These are phyloP conservation scores for Solanum bulbocastanum DNA, from an alignment of 257 asterid species.

Conservation along the genomic window DNA sequence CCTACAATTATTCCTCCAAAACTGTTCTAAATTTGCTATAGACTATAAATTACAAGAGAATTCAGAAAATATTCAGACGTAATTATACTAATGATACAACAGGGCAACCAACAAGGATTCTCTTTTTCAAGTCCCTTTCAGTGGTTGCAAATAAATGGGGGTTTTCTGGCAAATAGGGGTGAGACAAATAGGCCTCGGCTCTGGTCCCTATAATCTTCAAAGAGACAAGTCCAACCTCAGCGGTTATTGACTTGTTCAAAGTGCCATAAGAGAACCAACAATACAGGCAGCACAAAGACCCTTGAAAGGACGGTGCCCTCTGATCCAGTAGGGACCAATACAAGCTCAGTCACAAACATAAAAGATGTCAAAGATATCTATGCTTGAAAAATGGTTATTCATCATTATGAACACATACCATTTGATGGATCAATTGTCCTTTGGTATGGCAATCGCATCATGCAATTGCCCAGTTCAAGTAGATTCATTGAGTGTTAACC, in stretches of 20 bases:
- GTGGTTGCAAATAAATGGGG: slow-evolving; percentile 29
- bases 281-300: slow-evolving; percentile 5
- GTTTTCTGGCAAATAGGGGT: slow-evolving; percentile 23
- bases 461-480: background rate
- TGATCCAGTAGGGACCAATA: slow-evolving; percentile 25
- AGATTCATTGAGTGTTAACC: background rate
- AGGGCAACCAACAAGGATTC: slow-evolving; percentile 41
- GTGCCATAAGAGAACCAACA: slow-evolving; percentile 21
- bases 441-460: background rate
- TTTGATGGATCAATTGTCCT: background rate
- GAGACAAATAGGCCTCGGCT: slow-evolving; percentile 29
- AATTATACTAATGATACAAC: slow-evolving; percentile 73
- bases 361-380: background rate
- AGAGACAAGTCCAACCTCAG: slow-evolving; percentile 14
- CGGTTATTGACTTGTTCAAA: slow-evolving; percentile 25
- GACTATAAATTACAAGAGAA: slow-evolving; percentile 66
- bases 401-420: background rate
- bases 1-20: slow-evolving; percentile 84
- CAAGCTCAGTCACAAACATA: slow-evolving; percentile 1
- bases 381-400: background rate
- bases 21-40: slow-evolving; percentile 58
- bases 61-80: slow-evolving; percentile 26
- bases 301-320: slow-evolving; percentile 14
- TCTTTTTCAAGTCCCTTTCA: slow-evolving; percentile 14
- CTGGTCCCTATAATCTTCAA: slow-evolving; percentile 25